Evolutionary conservation across 805 yeast species (phyloP).

Genomic region (Starmera dryadoides): DNA sequence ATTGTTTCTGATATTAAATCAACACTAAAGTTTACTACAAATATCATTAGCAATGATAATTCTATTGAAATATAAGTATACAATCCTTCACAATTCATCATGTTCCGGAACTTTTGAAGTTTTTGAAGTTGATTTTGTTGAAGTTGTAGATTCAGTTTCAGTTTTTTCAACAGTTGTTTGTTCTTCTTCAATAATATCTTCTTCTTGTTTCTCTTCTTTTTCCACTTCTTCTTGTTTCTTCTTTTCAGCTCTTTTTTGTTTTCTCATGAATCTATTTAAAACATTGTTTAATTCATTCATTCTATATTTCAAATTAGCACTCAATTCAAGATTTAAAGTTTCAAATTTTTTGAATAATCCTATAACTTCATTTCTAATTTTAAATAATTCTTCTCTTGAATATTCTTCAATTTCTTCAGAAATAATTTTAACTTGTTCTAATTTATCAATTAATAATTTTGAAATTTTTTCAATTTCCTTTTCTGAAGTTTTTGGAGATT

Average conservation of each 20-base stretch:
- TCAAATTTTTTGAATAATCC: slow-evolving; percentile 10
- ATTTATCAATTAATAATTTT: slow-evolving; percentile 18
- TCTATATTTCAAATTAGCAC: slow-evolving; percentile 20
- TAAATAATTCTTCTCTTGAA: slow-evolving; percentile 24
- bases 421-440: slow-evolving; percentile 21
- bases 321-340: slow-evolving; percentile 11
- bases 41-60: no score
- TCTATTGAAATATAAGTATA: no score
- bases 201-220: background rate
- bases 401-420: slow-evolving; percentile 15
- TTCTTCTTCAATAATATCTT: background rate
- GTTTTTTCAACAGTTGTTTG: no score
- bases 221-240: slow-evolving; percentile 1
- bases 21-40: no score
- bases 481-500: slow-evolving; percentile 19
- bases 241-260: slow-evolving; percentile 14
- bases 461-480: slow-evolving; percentile 21
- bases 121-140: background rate
- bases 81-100: background rate
- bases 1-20: no score
- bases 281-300: slow-evolving; percentile 20
- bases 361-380: slow-evolving; percentile 21
- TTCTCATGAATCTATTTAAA: slow-evolving; percentile 8
- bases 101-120: background rate
- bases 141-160: background rate